Evolutionary conservation across 306 rosid species (phyloP), one percentile per base, ranked within the genome.

Genomic region (Styphnolobium japonicum): DNA sequence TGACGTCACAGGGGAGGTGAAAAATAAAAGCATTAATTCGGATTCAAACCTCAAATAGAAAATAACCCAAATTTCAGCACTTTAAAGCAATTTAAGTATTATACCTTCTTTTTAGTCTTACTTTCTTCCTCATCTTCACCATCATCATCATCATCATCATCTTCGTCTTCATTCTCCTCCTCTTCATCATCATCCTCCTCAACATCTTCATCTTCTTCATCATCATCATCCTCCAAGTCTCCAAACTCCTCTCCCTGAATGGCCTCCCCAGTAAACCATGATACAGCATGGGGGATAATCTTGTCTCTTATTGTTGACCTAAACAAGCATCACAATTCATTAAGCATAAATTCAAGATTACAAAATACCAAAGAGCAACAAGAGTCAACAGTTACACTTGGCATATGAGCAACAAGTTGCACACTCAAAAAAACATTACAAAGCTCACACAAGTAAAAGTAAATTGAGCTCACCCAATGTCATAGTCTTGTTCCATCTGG

Each of bases 221-320:
- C 97, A 0, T 89, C 97, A 0, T 87, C 97, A 12, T 85, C 93
- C 18, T 86, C 92, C 34, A 86, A 22, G 37, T 85, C 98, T 10
- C 71, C 97, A 80, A 87, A 87, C 61, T 87, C 97, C 16, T 87
- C 94, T 23, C 77, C 96, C 48, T 92, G 82, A 69, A 84, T 71
- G 12, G 98, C 98, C 83, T 93, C 98, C 40, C 98, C 98, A 0
- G 98, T 93, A 79, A 81, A 93, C 98, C 98, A 93, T 5, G 96
- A 92, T 21, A 93, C 97, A 18, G 97, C 98, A 85, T 90, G 97
- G 2, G 97, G 98, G 42, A 93, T 87, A 65, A 92, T 89, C 82
- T 93, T 93, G 63, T 93, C 98, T 16, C 95, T 88, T 73, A 93
- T 86, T 23, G 92, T 90, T 43, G 95, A 90, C 82, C 98, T 93